These are phyloP conservation scores for Cercospora canescens DNA, from an alignment of 2,329 filamentous ascomycete species.

Conservation along the genomic window DNA sequence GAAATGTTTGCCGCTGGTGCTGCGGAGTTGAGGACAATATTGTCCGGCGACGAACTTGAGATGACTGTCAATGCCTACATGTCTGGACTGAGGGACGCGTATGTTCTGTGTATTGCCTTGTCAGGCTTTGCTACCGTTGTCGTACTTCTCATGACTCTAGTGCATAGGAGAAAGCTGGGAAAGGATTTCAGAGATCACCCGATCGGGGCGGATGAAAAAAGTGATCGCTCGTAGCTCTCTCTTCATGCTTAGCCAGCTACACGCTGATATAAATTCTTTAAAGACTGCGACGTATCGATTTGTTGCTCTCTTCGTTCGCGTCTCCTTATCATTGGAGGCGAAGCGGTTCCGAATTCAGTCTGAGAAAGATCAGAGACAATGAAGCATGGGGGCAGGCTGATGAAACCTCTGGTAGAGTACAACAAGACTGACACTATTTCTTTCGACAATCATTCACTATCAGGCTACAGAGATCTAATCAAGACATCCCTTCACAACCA, in stretches of 20 bases:
- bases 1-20: slow-evolving; percentile 49
- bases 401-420: too few species aligned
- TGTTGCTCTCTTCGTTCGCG: background rate
- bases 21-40: slow-evolving; percentile 59
- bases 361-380: too few species aligned
- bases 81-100: slow-evolving; percentile 31
- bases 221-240: background rate
- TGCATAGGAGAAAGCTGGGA: slow-evolving; percentile 5
- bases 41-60: slow-evolving; percentile 44
- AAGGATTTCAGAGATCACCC: background rate
- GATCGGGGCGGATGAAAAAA: background rate
- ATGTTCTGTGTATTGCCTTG: slow-evolving; percentile 25
- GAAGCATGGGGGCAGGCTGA: too few species aligned
- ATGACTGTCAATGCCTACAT: slow-evolving; percentile 45
- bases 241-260: too few species aligned
- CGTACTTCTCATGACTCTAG: background rate
- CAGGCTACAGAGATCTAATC: background rate
- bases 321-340: background rate
- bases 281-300: background rate
- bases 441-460: too few species aligned
- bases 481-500: background rate
- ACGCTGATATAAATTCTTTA: background rate
- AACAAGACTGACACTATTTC: too few species aligned
- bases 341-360: too few species aligned
- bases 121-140: slow-evolving; percentile 3